Evolutionary conservation across 768 basidiomycete genomes (phyloP), one percentile per base, ranked within the genome.

Genomic region (Chalciporus sphaerocephalus): DNA sequence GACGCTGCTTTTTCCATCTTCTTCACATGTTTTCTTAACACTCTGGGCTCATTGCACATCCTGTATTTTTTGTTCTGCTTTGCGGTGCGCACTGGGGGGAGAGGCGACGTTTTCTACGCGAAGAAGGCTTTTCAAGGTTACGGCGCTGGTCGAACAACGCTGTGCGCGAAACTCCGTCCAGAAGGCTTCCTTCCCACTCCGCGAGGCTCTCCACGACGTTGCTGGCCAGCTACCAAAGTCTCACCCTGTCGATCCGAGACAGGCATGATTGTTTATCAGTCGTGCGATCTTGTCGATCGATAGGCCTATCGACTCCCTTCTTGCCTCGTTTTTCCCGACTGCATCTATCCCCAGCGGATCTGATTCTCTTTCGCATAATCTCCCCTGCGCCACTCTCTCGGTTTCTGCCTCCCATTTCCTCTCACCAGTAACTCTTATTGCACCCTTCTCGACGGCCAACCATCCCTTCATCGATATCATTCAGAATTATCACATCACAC

Each of bases 261-360:
- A 44, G 38, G 57, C 50, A 45, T 49, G 55, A 52, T 61, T 56
- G 48, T 50, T 32, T 53, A 57, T 59, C 54, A 47, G 48, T 57
- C 68, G 64, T 59, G 55, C 43, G 40, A 52, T 67, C 68, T 74
- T 64, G 73, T 72, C 64, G 73, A 75, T 75, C 69, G 70, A 74
- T 75, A 60, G 66, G 40, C 44, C 28, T 28, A 58, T 57, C 59
- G 61, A 55, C 60, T 51, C 57, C 57, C 49, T 55, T 59, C 56
- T 55, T 53, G 55, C 59, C 52, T 56, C 58, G 55, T 44, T 49
- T 53, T 42, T 42, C 49, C 51, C 48, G 47, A 44, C 35, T 36
- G 47, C 47, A 41, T 35, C 48, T 38, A 40, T 57, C 56, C 54
- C 57, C 45, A 57, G 62, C 50, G 55, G 66, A 67, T 63, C 55